Evolutionary conservation across 148 eudicot species (phyloP).

Genomic region (Talinum fruticosum): DNA sequence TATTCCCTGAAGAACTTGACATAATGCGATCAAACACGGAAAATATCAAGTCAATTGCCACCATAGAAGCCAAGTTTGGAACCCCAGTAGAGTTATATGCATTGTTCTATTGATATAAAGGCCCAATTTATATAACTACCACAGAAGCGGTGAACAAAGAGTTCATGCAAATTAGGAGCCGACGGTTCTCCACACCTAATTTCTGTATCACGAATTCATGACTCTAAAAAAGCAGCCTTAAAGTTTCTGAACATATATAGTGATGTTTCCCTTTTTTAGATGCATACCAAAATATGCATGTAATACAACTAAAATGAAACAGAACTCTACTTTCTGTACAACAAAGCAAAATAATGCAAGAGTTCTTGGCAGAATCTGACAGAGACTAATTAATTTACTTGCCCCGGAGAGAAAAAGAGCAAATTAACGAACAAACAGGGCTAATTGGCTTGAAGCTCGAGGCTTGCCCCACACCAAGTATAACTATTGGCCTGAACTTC

Average conservation of each 20-base stretch:
- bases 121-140: too few relatives aligned
- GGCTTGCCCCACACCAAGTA: background rate
- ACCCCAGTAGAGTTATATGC: too few relatives aligned
- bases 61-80: too few relatives aligned
- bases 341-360: background rate
- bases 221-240: too few relatives aligned
- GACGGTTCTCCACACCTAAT: background rate
- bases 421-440: background rate
- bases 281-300: background rate
- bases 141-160: too few relatives aligned
- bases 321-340: background rate
- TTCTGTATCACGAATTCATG: too few relatives aligned
- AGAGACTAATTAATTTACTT: background rate
- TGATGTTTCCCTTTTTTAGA: background rate
- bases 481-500: background rate
- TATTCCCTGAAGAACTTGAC: too few relatives aligned
- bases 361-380: background rate
- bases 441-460: background rate
- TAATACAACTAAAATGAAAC: background rate
- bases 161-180: background rate
- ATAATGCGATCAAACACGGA: too few relatives aligned
- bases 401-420: background rate
- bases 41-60: too few relatives aligned
- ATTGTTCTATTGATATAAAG: too few relatives aligned
- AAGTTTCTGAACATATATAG: too few relatives aligned